A percentile compares a stretch with the other conserved stretches of the same genome.
These are phyloP conservation scores for Wickerhamomyces mucosus DNA, from an alignment of 805 yeast genomes.

Conservation along the genomic window DNA sequence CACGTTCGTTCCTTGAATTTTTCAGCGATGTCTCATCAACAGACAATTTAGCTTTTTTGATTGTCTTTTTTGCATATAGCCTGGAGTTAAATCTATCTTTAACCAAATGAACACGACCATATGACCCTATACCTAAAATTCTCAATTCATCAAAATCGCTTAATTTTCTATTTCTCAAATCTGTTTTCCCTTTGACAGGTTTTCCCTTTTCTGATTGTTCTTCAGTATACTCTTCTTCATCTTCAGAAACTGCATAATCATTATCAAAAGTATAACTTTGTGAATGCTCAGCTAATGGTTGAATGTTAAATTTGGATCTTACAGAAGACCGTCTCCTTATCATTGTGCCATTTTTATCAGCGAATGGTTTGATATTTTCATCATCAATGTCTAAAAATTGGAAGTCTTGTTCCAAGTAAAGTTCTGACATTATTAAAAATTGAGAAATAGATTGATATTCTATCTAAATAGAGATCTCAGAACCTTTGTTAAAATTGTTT, in stretches of 20 bases:
- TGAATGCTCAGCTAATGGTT: constrained; percentile 3
- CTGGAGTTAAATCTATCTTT: constrained; percentile 49
- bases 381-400: too few relatives aligned
- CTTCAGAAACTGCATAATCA: too few relatives aligned
- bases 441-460: too few relatives aligned
- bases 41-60: constrained; percentile 70
- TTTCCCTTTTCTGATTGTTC: constrained; percentile 9
- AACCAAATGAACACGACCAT: constrained; percentile 79
- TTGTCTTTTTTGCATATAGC: constrained; percentile 78
- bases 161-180: constrained; percentile 12
- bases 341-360: background rate
- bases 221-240: too few relatives aligned
- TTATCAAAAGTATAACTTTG: constrained; percentile 2
- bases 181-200: background rate
- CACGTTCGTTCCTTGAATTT: constrained; percentile 69
- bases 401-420: too few relatives aligned
- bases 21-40: constrained; percentile 45
- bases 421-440: too few relatives aligned
- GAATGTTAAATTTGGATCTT: constrained; percentile 8
- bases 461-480: too few relatives aligned
- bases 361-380: background rate
- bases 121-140: constrained; percentile 80
- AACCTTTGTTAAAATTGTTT: too few relatives aligned
- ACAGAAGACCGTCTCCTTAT: constrained; percentile 7
- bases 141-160: constrained; percentile 60